Base-by-base conservation (phyloP, 768 basidiomycete genomes). In the Cubamyces sp. region DNA sequence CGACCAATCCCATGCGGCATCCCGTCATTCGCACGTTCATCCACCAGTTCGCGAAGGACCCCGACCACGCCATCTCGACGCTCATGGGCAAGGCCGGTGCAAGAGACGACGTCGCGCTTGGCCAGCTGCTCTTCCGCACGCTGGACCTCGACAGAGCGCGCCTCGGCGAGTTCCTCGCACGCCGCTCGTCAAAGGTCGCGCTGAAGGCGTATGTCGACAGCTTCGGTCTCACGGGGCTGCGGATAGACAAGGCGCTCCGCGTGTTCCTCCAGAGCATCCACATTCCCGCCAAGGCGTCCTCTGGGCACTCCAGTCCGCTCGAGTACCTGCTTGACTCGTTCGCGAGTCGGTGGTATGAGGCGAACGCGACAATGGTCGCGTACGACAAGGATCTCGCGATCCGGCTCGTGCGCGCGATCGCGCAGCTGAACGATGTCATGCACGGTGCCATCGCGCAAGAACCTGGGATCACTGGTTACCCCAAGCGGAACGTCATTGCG, bases 211-310 rank as follows among this genome's bases (percentile, higher is more conserved):
- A 88, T 74, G 79, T 98, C 62, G 94, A 94, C 71, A 84, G 84
- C 61, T 98, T 98, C 74, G 87, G 92, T 28, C 94, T 97, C 71
- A 77, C 83, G 2, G 90, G 91, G 9, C 76, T 96, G 48, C 81
- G 92, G 64, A 84, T 98, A 61, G 95, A 98, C 77, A 87, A 88
- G 63, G 95, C 95, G 11, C 79, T 99, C 57, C 87, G 96, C 55
- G 84, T 89, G 51, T 98, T 98, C 79, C 77, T 98, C 61, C 85
- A 93, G 68, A 88, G 94, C 7, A 73, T 98, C 40, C 81, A 90
- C 67, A 69, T 90, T n/a, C 85, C 87, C 7, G 69, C 77, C 28
- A 80, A 82, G 40, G 61, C 74, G 69, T 19, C 71, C 16, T 66
- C 76, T 16, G 75, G 78, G 51, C 74, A 75, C 55, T 71, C 77